Base-by-base conservation (phyloP, 2,329 filamentous ascomycete genomes). In the Ceratocystis huliohia region DNA sequence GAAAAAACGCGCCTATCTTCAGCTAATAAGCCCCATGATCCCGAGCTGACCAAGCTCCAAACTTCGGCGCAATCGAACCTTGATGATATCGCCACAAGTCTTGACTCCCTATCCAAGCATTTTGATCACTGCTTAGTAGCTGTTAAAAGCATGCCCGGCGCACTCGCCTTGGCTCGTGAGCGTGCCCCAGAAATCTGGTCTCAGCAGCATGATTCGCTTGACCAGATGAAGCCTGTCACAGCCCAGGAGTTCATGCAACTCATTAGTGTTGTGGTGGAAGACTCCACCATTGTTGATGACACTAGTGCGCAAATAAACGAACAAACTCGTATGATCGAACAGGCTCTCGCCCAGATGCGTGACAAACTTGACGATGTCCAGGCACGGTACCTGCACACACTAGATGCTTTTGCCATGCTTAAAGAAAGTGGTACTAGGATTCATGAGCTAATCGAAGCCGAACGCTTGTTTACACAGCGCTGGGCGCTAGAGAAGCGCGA, bases 71-170 rank as follows among this genome's bases (percentile, higher is more conserved):
- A 92, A 69, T 80, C 80, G 15, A 86, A 93, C 70, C 92, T 92
- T 0, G 86, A 89, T 69, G 85, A 87, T 71, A 93, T 95, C 85
- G 93, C 92, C 4, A 81, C 87, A 67, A 81, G 91, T 4, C 82
- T 97, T 1, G 84, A 90, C 66, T 91, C 88, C 0, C 79, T 97
- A 3, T 91, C 91, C 6, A 84, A 83, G 30, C 93, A 97, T 76
- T 96, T 96, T 73, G 93, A 97, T 74, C 84, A 96, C 70, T 96
- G 93, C 74, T 89, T 96, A 15, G 93, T 88, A 0, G 93, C 93
- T 0, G 87, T 96, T 56, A 89, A 91, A 68, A 91, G 93, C 63
- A 96, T 92, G 2, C 91, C 96, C 76, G 88, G 88, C 37, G 88
- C 87, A 4, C 85, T 85, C 13, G 87, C 85, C 4, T 79, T 86